Conservation (phyloP, 345 rosid species). For the Populus pruinosa region DNA sequence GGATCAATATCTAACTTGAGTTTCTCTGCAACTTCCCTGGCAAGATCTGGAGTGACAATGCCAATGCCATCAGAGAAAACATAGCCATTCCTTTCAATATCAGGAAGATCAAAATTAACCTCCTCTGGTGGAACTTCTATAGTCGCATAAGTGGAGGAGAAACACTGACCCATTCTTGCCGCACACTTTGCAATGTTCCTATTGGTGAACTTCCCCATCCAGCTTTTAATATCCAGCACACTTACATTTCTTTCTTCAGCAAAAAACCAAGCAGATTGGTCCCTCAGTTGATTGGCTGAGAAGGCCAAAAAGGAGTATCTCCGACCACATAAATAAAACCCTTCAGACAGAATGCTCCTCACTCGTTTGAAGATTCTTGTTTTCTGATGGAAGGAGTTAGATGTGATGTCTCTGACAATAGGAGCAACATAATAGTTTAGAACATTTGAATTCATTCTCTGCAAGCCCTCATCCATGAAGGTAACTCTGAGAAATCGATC, state of each 20-base stretch:
- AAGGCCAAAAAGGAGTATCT: conserved; percentile 80
- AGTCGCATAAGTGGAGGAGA: conserved; percentile 89
- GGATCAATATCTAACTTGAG: conserved; percentile 46
- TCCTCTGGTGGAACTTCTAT: conserved; percentile 59
- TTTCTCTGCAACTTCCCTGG: conserved; percentile 63
- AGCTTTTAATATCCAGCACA: conserved; percentile 40
- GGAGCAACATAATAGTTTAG: conserved; percentile 62
- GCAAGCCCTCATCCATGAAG: conserved; percentile 89
- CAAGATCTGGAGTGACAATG: conserved; percentile 74
- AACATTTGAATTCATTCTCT: conserved; percentile 56
- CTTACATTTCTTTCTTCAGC: conserved; percentile 57
- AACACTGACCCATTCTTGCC: conserved; percentile 92
- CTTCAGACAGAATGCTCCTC: conserved; percentile 52
- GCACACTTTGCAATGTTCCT: conserved; percentile 80
- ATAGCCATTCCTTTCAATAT: conserved; percentile 56
- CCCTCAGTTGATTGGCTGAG: conserved; percentile 90
- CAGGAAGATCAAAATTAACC: conserved; percentile 51
- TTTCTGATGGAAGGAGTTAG: conserved; percentile 52
- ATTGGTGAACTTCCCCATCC: conserved; percentile 83
- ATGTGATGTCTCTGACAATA: conserved; percentile 56
- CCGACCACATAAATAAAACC: conserved; percentile 79
- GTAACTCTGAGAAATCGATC: conserved; percentile 81
- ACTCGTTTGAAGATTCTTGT: conserved; percentile 71
- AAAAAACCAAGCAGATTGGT: conserved; percentile 89
- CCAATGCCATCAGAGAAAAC: conserved; percentile 91